These are phyloP conservation scores for Tulasnella calospora DNA, from an alignment of 768 basidiomycete genomes.

Conservation along the genomic window DNA sequence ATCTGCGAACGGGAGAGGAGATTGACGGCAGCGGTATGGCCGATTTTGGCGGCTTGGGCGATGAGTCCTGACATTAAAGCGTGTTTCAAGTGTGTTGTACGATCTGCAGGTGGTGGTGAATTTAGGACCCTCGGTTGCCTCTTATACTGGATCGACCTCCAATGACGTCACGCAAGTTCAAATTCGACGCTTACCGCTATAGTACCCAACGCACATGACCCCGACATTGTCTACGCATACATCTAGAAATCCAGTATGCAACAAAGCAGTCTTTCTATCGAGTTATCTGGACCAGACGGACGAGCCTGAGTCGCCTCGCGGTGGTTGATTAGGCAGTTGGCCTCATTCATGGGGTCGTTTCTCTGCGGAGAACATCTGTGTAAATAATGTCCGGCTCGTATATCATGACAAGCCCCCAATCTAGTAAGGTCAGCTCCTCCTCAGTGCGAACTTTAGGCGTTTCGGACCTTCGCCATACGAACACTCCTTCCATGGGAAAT, in stretches of 20 bases:
- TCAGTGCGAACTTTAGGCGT: not conserved
- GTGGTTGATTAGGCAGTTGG: too few species aligned
- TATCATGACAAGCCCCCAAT: too few species aligned
- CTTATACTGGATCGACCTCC: not conserved
- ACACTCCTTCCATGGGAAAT: not conserved
- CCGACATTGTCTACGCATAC: not conserved
- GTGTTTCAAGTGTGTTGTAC: not conserved
- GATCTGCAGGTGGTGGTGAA: not conserved
- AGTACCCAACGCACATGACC: not conserved
- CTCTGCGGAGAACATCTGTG: too few species aligned
- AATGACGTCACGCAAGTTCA: not conserved
- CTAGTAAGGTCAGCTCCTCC: not conserved
- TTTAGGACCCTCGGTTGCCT: not conserved
- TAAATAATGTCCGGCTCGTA: too few species aligned
- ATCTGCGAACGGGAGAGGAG: constrained; percentile 49
- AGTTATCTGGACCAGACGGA: too few species aligned
- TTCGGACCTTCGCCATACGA: not conserved
- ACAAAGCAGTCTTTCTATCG: too few species aligned
- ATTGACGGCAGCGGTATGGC: constrained; percentile 38
- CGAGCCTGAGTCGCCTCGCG: too few species aligned
- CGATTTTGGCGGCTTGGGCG: not conserved
- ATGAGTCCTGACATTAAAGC: not conserved
- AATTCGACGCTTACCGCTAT: not conserved
- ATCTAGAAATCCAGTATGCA: not conserved
- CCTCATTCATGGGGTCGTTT: too few species aligned